Conservation (phyloP, 192 early-diverging fungal species). For the Coemansia sp. region DNA sequence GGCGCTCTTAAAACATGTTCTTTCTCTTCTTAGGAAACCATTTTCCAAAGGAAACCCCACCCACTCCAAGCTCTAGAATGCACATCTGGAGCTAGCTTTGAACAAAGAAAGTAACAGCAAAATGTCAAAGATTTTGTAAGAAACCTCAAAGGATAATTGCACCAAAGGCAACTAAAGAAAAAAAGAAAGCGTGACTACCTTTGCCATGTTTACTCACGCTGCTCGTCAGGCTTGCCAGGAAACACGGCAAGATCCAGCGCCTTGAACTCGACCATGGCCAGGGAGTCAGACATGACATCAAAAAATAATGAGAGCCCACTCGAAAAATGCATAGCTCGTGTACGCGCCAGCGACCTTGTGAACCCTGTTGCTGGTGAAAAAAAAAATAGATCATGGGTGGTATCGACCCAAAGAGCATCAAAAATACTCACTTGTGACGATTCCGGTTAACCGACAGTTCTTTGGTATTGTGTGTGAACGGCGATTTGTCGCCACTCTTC, state of each 20-base stretch:
- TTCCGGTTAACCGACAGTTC: slow-evolving; percentile 45
- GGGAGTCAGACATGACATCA: slow-evolving; percentile 74
- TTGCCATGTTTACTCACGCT: slow-evolving; percentile 15
- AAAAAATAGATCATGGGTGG: slow-evolving; percentile 77
- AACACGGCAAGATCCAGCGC: slow-evolving; percentile 46
- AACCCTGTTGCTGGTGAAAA: slow-evolving; percentile 60
- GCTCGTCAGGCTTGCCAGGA: slow-evolving; percentile 39
- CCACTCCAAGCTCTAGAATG: background rate
- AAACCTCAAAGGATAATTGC: background rate
- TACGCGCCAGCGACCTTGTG: slow-evolving; percentile 74
- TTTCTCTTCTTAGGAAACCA: background rate
- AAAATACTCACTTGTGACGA: slow-evolving; percentile 55
- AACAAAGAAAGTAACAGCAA: background rate
- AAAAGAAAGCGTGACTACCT: background rate
- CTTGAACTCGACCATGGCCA: slow-evolving; percentile 67
- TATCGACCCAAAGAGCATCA: slow-evolving; percentile 68
- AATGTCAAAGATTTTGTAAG: background rate
- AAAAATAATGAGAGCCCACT: slow-evolving; percentile 80
- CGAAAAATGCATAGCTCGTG: slow-evolving; percentile 79
- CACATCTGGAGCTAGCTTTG: background rate
- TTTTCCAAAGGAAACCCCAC: background rate
- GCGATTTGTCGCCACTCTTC: slow-evolving; percentile 48
- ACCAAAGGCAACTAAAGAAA: too few species aligned
- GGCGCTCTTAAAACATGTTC: background rate
- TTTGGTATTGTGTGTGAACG: slow-evolving; percentile 36